Evolutionary conservation across 108 stramenopile species (phyloP).

Genomic region (Mediolabrus comicus): DNA sequence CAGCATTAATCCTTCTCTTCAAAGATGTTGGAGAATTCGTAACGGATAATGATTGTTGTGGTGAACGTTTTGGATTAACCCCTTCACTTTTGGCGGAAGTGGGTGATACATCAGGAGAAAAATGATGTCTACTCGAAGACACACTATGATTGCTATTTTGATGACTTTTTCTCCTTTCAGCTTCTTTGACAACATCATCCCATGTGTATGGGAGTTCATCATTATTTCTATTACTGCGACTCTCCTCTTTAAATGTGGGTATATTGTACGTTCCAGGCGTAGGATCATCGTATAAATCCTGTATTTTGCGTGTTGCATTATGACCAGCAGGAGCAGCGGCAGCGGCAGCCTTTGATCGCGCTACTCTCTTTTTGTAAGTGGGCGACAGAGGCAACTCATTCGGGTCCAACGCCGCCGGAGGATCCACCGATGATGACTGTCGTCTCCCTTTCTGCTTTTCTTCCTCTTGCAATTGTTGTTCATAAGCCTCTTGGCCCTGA

Average conservation of each 20-base stretch:
- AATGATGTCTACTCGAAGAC: neutral
- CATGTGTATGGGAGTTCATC: neutral
- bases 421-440: neutral
- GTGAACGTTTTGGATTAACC: neutral
- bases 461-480: neutral
- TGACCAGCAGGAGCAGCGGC: neutral
- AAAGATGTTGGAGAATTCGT: neutral
- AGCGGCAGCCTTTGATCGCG: neutral
- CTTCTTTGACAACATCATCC: neutral
- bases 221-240: neutral
- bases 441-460: neutral
- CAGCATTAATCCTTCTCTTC: neutral
- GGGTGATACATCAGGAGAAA: neutral
- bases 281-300: neutral
- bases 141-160: neutral
- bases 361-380: neutral
- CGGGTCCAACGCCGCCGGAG: neutral
- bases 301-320: neutral
- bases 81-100: neutral
- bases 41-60: neutral
- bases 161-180: neutral
- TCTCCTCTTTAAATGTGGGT: conserved; percentile 15
- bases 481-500: neutral
- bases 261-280: conserved; percentile 12
- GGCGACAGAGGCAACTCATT: neutral